Evolutionary conservation across 148 eudicot genomes (phyloP).

Genomic region (Chenopodium berlandieri): DNA sequence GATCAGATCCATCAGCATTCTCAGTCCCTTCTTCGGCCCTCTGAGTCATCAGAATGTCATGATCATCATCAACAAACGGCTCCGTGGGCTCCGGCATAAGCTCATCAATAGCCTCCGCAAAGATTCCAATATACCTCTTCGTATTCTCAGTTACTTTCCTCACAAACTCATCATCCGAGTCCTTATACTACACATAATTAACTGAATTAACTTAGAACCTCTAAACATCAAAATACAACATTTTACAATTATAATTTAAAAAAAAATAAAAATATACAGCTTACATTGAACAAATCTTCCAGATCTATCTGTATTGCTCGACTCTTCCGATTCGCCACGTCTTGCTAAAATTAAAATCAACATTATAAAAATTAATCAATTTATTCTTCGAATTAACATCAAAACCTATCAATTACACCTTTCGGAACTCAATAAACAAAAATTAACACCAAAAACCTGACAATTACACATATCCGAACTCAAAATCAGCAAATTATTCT

Average conservation of each 20-base stretch:
- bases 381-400: background rate
- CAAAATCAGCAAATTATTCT: background rate
- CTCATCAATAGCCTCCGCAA: conserved; percentile 84
- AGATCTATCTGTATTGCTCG: conserved; percentile 81
- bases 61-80: conserved; percentile 86
- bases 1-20: conserved; percentile 66
- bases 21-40: conserved; percentile 77
- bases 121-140: conserved; percentile 69
- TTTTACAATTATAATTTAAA: too few species aligned
- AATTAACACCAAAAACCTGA: background rate
- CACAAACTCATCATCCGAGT: conserved; percentile 82
- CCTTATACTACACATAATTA: conserved; percentile 57
- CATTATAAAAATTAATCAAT: background rate
- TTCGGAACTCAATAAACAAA: background rate
- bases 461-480: background rate
- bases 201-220: conserved; percentile 16
- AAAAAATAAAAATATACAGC: background rate
- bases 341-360: conserved; percentile 57
- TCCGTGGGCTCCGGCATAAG: conserved; percentile 90
- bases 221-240: background rate
- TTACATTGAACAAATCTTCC: conserved; percentile 70
- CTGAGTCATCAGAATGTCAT: conserved; percentile 93
- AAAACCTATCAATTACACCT: conserved; percentile 1
- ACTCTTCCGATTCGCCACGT: conserved; percentile 79
- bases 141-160: conserved; percentile 77